Conservation (phyloP, 441 rosid genomes). For the Kokia cookei region DNA sequence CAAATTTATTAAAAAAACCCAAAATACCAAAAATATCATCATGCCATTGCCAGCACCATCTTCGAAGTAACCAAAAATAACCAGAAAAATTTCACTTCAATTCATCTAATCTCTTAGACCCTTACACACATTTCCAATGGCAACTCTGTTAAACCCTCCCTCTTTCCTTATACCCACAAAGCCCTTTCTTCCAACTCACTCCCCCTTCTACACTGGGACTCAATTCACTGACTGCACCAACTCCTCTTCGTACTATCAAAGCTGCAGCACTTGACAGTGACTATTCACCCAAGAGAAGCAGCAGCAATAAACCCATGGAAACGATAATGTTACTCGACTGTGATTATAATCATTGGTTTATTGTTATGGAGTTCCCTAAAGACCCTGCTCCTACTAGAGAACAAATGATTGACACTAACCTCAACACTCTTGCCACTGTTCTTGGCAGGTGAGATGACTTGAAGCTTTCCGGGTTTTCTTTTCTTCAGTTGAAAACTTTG, state of each 20-base stretch:
- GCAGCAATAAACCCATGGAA: constrained; percentile 71
- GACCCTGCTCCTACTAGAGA: constrained; percentile 94
- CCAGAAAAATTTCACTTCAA: no score
- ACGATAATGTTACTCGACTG: constrained; percentile 93
- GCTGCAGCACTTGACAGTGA: constrained; percentile 54
- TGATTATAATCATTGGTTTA: constrained; percentile 95
- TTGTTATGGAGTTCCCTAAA: constrained; percentile 96
- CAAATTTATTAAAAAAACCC: no score
- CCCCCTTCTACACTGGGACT: neutral
- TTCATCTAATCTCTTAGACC: no score
- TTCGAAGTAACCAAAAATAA: no score
- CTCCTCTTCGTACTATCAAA: constrained; percentile 1
- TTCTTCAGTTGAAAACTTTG: neutral
- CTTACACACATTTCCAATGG: neutral
- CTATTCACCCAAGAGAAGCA: constrained; percentile 66
- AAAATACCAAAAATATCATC: no score
- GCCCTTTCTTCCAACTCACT: neutral
- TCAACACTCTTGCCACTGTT: constrained; percentile 79
- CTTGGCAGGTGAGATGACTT: constrained; percentile 56
- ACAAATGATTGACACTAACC: constrained; percentile 95
- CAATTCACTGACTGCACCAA: neutral
- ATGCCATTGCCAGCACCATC: no score
- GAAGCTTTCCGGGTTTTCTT: neutral
- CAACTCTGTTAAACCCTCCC: neutral
- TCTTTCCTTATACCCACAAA: neutral